Percentiles rank a stretch among this genome's conserved stretches.
phyloP scores from a whole-genome alignment of 805 yeast genomes.

The Vanderwaltozyma yarrowii region DNA sequence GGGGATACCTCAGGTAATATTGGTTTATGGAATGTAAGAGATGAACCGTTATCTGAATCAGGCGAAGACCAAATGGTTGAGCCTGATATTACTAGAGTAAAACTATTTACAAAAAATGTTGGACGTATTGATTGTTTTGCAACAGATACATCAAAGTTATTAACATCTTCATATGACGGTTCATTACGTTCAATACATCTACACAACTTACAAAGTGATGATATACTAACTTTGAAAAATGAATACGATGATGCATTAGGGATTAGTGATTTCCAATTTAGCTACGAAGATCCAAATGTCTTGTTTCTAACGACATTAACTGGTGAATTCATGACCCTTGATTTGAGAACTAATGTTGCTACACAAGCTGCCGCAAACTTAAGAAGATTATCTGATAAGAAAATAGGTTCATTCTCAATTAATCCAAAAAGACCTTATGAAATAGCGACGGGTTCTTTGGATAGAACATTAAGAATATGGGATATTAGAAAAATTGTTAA shows the following conservation, averaged over 20 bases:
- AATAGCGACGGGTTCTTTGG: slow-evolving; percentile 82
- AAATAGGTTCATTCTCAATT: slow-evolving; percentile 80
- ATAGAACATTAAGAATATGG: slow-evolving; percentile 78
- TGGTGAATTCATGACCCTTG: slow-evolving; percentile 74
- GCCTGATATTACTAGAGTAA: slow-evolving; percentile 50
- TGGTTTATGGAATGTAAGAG: slow-evolving; percentile 75
- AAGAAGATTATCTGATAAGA: slow-evolving; percentile 72
- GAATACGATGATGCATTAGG: slow-evolving; percentile 51
- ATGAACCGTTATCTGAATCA: slow-evolving; percentile 18
- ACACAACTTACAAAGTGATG: slow-evolving; percentile 46
- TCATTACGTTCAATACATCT: slow-evolving; percentile 68
- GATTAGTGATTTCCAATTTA: slow-evolving; percentile 61
- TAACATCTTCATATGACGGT: slow-evolving; percentile 81
- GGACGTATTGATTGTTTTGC: slow-evolving; percentile 50
- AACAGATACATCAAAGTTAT: slow-evolving; percentile 41
- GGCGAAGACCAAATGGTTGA: slow-evolving; percentile 32
- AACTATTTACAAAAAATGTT: slow-evolving; percentile 67
- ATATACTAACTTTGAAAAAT: slow-evolving; percentile 47
- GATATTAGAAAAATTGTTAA: slow-evolving; percentile 53
- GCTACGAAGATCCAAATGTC: slow-evolving; percentile 39
- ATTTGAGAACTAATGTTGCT: slow-evolving; percentile 41
- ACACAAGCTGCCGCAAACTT: slow-evolving; percentile 22
- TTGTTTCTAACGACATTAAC: slow-evolving; percentile 66
- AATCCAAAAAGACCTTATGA: slow-evolving; percentile 60
- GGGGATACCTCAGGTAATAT: slow-evolving; percentile 85